Percentiles rank a stretch among this genome's conserved stretches.
Evolutionary conservation across 108 stramenopile genomes (phyloP).

Genomic region (Phaeodactylum tricornutum): DNA sequence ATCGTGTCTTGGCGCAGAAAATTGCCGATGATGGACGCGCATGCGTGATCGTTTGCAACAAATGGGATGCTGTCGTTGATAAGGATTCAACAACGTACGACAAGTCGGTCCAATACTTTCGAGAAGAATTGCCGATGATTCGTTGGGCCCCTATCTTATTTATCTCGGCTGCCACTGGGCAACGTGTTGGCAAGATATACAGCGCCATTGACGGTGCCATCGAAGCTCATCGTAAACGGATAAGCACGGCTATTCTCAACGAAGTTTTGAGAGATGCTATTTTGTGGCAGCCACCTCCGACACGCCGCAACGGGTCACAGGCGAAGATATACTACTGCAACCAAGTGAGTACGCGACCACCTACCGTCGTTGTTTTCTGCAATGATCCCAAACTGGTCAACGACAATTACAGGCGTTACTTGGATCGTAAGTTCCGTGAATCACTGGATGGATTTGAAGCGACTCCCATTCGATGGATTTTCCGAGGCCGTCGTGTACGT

Average conservation of each 20-base stretch:
- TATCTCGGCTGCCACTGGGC: constrained; percentile 91
- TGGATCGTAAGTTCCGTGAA: constrained; percentile 96
- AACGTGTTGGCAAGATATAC: constrained; percentile 91
- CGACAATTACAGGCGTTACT: constrained; percentile 89
- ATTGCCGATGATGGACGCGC: constrained; percentile 92
- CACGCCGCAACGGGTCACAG: constrained; percentile 70
- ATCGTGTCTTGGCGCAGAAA: constrained; percentile 87
- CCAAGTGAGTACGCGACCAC: constrained; percentile 87
- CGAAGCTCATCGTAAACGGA: constrained; percentile 70
- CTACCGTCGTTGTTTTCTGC: constrained; percentile 91
- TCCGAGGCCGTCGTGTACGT: constrained; percentile 83
- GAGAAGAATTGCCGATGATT: constrained; percentile 79
- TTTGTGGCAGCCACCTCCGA: constrained; percentile 93
- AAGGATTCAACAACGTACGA: constrained; percentile 82
- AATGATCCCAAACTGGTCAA: constrained; percentile 90
- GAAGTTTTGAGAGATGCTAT: constrained; percentile 94
- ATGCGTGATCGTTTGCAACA: constrained; percentile 95
- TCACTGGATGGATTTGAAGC: constrained; percentile 85
- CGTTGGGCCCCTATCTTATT: constrained; percentile 95
- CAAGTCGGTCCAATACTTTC: constrained; percentile 78
- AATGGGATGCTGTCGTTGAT: constrained; percentile 96
- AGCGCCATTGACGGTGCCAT: constrained; percentile 81
- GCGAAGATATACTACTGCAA: constrained; percentile 95
- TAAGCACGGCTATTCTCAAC: constrained; percentile 90
- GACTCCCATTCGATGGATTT: constrained; percentile 93